Evolutionary conservation across 1,139 yeast genomes (phyloP), one percentile per base, ranked within the genome.

Genomic region (Candida freyschussii): DNA sequence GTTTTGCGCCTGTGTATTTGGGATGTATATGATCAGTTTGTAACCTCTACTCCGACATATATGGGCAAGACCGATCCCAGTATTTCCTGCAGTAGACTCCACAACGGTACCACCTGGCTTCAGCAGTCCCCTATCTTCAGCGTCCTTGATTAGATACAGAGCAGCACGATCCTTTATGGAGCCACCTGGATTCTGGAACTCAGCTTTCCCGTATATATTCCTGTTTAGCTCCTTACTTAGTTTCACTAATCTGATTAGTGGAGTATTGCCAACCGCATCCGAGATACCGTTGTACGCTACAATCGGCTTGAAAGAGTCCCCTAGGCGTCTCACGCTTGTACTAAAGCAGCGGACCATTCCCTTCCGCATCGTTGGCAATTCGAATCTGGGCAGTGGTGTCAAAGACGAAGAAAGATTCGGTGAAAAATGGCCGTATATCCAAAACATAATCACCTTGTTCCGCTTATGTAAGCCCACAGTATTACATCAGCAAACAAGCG

Each of bases 151-250:
- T 37, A 87, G 69, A 51, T 66, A 85, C 30, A 82, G 63, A 0
- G 96, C 96, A 7, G 96, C 96, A 39, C 96, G 70, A 56, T 86
- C 96, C 56, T 86, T 86, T 40, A 87, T 87, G 6, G 94, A 81
- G 1, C 96, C 96, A 30, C 96, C 96, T 2, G 96, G 96, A 60
- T 87, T 86, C 81, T 83, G 82, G 62, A 78, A 83, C 60, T 86
- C 96, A 11, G 94, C 94, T 56, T 86, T 86, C 32, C 85, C 96
- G 54, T 75, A 85, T 46, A 86, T 76, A 50, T 86, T 82, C 48
- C 95, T 65, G 9, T 86, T 86, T 13, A 78, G 59, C 44, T 71
- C 70, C 21, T 66, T 62, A 13, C 86, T 77, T 29, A 85, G 65
- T 28, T 63, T 65, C 37, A 80, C 78, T 32, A 87, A 67, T 46